Conservation (phyloP, 306 rosid species). For the Ziziphus jujuba region DNA sequence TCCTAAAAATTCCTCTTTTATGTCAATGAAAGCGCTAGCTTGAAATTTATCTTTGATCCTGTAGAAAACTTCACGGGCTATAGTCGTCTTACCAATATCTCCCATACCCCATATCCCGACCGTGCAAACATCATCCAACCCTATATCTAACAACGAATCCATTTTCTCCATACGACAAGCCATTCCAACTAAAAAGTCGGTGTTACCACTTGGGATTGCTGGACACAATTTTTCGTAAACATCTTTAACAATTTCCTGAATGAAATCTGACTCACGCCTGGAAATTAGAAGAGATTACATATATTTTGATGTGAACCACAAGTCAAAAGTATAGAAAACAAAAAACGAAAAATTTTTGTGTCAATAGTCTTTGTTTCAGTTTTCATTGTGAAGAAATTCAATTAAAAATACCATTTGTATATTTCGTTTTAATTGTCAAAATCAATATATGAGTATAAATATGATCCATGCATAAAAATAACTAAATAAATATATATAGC, state of each 20-base stretch:
- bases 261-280: not conserved
- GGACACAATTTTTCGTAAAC: not conserved
- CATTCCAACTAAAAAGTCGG: conserved; percentile 1
- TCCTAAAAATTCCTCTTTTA: not conserved
- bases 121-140: conserved; percentile 1
- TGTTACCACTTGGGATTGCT: not conserved
- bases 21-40: conserved; percentile 5
- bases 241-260: not conserved
- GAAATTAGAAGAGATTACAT: not conserved
- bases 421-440: no score
- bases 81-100: conserved; percentile 11
- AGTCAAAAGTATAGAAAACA: no score
- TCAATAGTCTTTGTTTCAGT: no score
- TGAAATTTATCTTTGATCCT: not conserved
- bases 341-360: no score
- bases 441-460: not conserved
- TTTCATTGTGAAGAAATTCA: no score
- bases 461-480: not conserved
- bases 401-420: no score
- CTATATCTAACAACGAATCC: not conserved
- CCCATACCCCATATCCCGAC: conserved; percentile 20
- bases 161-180: not conserved
- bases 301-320: no score
- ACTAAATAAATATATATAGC: not conserved
- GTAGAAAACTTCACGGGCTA: not conserved